Evolutionary conservation across 2,329 filamentous ascomycete genomes (phyloP).

Genomic region (Pseudogymnoascus pannorum): DNA sequence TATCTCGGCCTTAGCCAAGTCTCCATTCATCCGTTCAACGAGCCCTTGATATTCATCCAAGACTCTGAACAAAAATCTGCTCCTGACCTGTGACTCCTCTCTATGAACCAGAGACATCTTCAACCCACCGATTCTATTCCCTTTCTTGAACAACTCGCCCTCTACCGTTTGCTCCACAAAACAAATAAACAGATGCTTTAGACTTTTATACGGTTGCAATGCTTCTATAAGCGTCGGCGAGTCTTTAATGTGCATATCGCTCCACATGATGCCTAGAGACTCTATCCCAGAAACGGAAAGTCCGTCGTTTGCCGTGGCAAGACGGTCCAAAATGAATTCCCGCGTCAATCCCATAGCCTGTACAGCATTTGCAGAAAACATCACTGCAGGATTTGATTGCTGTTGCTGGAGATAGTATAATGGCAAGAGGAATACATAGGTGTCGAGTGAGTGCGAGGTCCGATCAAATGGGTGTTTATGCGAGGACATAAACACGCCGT

Average conservation of each 20-base stretch:
- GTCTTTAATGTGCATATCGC: background rate
- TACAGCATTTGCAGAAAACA: background rate
- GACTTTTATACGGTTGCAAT: background rate
- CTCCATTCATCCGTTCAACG: background rate
- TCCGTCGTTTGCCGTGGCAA: background rate
- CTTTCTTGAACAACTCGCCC: background rate
- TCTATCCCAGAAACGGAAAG: background rate
- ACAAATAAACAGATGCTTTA: background rate
- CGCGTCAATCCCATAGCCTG: background rate
- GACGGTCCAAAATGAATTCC: background rate
- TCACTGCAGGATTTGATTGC: background rate
- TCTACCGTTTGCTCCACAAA: background rate
- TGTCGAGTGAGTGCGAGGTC: background rate
- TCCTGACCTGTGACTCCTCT: background rate
- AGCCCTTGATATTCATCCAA: background rate
- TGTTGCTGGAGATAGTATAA: background rate
- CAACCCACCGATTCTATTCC: background rate
- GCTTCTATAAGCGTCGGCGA: background rate
- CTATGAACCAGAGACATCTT: background rate
- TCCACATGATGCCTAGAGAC: constrained; percentile 3
- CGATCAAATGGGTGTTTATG: background rate
- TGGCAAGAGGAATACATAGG: background rate
- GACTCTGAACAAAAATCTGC: background rate
- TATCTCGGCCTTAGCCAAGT: background rate
- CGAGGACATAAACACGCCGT: background rate